These are phyloP conservation scores for Candida sphagnicola DNA, from an alignment of 805 yeast genomes.

Conservation along the genomic window DNA sequence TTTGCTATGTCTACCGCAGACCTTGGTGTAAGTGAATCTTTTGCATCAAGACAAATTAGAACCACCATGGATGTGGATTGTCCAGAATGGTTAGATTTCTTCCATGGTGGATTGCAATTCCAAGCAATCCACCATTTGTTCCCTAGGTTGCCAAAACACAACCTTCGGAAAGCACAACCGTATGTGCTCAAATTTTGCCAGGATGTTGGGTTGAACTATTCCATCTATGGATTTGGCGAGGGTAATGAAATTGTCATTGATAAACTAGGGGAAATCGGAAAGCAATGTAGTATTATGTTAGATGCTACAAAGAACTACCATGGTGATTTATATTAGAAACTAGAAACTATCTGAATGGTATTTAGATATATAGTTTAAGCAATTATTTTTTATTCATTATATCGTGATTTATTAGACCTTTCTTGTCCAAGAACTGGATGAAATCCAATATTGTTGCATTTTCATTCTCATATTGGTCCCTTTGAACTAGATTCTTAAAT, in stretches of 20 bases:
- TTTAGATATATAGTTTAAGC: background rate
- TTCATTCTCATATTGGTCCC: constrained; percentile 33
- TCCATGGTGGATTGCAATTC: constrained; percentile 91
- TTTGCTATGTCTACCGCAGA: constrained; percentile 94
- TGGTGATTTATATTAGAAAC: constrained; percentile 11
- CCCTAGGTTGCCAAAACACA: constrained; percentile 87
- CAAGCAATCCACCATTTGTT: constrained; percentile 89
- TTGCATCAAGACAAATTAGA: constrained; percentile 74
- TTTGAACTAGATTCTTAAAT: constrained; percentile 28
- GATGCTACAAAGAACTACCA: constrained; percentile 58
- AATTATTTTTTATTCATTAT: constrained; percentile 6
- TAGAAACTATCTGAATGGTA: background rate
- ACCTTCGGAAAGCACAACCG: constrained; percentile 71
- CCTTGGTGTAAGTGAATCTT: constrained; percentile 74
- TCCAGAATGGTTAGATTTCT: constrained; percentile 86
- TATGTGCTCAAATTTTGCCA: constrained; percentile 70
- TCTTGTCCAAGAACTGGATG: constrained; percentile 26
- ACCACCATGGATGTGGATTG: constrained; percentile 96
- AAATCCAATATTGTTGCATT: constrained; percentile 32
- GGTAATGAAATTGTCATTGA: constrained; percentile 73
- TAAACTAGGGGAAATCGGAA: constrained; percentile 68
- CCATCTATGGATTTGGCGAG: constrained; percentile 77
- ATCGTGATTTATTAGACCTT: constrained; percentile 25
- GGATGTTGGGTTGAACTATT: constrained; percentile 71
- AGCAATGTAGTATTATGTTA: constrained; percentile 70